Conservation (phyloP, 768 basidiomycete species). For the Phlebiopsis gigantea region DNA sequence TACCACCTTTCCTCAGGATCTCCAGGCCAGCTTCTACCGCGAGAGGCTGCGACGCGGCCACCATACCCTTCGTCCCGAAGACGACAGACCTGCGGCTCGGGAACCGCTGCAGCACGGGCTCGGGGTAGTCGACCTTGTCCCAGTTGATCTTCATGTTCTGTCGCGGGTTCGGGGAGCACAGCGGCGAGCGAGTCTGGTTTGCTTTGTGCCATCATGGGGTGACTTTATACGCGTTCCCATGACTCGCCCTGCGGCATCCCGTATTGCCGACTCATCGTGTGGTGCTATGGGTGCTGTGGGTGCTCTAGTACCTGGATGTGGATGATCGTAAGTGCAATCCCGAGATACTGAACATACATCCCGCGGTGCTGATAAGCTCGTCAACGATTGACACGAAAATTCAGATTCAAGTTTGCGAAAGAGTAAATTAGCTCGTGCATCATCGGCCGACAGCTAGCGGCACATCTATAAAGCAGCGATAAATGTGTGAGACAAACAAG, state of each 20-base stretch:
- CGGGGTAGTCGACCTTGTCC: slow-evolving; percentile 61
- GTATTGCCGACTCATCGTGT: slow-evolving; percentile 1
- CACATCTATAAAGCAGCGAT: no score
- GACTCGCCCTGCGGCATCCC: slow-evolving; percentile 1
- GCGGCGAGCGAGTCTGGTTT: background rate
- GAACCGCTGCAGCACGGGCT: slow-evolving; percentile 64
- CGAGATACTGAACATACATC: background rate
- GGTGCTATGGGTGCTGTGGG: background rate
- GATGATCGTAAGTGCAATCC: background rate
- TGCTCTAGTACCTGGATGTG: background rate
- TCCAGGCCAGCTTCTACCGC: slow-evolving; percentile 91
- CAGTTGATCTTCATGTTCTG: slow-evolving; percentile 38
- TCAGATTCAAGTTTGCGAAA: no score
- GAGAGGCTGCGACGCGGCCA: slow-evolving; percentile 86
- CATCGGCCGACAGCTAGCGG: background rate
- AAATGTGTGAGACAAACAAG: no score
- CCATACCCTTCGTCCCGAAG: slow-evolving; percentile 55
- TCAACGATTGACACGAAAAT: background rate
- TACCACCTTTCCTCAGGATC: slow-evolving; percentile 88
- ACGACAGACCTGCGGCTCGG: slow-evolving; percentile 79
- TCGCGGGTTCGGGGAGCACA: background rate
- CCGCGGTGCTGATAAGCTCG: background rate
- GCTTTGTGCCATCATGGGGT: background rate
- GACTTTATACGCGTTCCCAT: background rate
- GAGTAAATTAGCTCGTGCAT: no score